Percentiles rank a stretch among this genome's conserved stretches.
Evolutionary conservation across 2,329 filamentous ascomycete genomes (phyloP).

Genomic region (Huntiella moniliformis): DNA sequence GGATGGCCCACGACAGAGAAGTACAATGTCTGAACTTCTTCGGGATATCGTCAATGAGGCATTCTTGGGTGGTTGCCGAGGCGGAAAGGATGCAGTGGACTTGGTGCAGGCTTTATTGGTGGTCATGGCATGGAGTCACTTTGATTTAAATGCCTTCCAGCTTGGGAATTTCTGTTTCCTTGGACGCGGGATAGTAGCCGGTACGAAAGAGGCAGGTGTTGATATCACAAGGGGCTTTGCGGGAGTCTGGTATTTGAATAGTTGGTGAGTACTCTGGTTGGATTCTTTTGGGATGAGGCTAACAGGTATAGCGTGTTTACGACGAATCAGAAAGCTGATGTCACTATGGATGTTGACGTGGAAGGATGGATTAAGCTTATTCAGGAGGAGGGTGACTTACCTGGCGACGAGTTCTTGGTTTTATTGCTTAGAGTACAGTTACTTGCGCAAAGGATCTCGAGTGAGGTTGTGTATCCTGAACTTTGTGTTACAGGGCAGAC

Average conservation of each 20-base stretch:
- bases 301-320: constrained; percentile 21
- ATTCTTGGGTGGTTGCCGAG: constrained; percentile 18
- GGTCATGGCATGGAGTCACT: constrained; percentile 24
- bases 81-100: constrained; percentile 25
- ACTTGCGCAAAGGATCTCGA: constrained; percentile 20
- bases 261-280: constrained; percentile 21
- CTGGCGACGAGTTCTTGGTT: constrained; percentile 26
- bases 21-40: constrained; percentile 26
- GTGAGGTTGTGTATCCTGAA: too few relatives aligned
- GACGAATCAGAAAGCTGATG: constrained; percentile 28
- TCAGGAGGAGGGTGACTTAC: constrained; percentile 23
- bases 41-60: constrained; percentile 24
- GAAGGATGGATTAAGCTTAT: constrained; percentile 26
- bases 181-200: constrained; percentile 8
- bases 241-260: constrained; percentile 31
- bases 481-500: too few relatives aligned
- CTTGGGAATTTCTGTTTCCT: constrained; percentile 31
- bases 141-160: constrained; percentile 27
- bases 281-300: background rate
- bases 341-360: constrained; percentile 27
- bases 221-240: constrained; percentile 26
- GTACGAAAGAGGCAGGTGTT: too few relatives aligned
- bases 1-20: constrained; percentile 26
- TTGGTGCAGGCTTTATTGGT: constrained; percentile 28
- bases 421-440: constrained; percentile 29